A percentile compares a stretch with the other conserved stretches of the same genome.
Conservation (phyloP, 2,329 filamentous ascomycete genomes). For the Hymenoscyphus repandus region DNA sequence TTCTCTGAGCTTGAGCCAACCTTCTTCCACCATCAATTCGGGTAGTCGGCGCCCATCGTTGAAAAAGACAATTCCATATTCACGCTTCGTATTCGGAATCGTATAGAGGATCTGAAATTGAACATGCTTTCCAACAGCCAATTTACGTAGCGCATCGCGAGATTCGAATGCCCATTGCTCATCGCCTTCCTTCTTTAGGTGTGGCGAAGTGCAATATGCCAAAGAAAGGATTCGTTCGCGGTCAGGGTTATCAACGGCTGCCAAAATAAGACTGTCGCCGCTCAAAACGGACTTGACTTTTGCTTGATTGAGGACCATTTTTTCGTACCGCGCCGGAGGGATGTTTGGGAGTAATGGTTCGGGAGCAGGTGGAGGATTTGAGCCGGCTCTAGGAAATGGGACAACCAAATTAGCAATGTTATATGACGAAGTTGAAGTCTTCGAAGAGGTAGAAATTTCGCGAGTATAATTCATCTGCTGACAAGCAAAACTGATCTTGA, state of each 20-base stretch:
- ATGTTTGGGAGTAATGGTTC: constrained; percentile 20
- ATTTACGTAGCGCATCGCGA: constrained; percentile 81
- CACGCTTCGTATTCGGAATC: constrained; percentile 76
- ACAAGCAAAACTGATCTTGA: constrained; percentile 27
- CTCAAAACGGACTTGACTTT: constrained; percentile 92
- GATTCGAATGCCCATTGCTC: constrained; percentile 93
- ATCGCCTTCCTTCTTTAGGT: constrained; percentile 81
- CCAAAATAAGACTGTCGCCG: constrained; percentile 84
- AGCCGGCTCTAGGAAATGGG: too few relatives aligned
- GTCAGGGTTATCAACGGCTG: constrained; percentile 72
- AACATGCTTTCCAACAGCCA: constrained; percentile 80
- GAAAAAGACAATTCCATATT: constrained; percentile 79
- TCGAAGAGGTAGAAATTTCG: constrained; percentile 8
- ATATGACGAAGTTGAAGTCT: constrained; percentile 1
- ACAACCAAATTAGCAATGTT: too few relatives aligned
- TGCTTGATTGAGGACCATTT: constrained; percentile 42
- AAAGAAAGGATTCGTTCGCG: constrained; percentile 84
- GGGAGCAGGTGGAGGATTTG: neutral
- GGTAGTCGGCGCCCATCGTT: constrained; percentile 73
- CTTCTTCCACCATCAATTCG: constrained; percentile 77
- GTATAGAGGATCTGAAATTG: constrained; percentile 84
- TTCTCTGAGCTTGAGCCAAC: constrained; percentile 90
- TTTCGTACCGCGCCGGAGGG: constrained; percentile 28
- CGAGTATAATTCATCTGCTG: constrained; percentile 4
- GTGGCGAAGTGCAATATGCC: constrained; percentile 86